Percentiles rank a stretch among this genome's conserved stretches.
Evolutionary conservation across 1,139 yeast species (phyloP).

Genomic region (Nakaseomyces sp.): DNA sequence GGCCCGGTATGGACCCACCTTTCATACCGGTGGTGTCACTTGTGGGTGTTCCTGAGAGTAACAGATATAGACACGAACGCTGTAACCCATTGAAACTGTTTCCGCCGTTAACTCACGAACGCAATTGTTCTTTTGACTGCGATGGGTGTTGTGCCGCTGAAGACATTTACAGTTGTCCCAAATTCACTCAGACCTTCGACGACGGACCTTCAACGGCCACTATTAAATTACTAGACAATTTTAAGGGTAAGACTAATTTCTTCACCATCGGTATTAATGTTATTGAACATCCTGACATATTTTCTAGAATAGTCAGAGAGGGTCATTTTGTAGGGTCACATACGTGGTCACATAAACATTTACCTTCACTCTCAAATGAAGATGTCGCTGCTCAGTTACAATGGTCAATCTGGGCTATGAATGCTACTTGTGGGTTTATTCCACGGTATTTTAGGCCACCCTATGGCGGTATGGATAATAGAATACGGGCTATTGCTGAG

Average conservation of each 20-base stretch:
- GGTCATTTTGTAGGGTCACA: conserved; percentile 86
- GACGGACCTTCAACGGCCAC: conserved; percentile 88
- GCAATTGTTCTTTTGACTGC: conserved; percentile 77
- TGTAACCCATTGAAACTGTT: conserved; percentile 37
- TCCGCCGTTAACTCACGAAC: background rate
- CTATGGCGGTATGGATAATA: conserved; percentile 84
- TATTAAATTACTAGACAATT: conserved; percentile 42
- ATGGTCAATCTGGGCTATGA: conserved; percentile 98
- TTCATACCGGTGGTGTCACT: conserved; percentile 71
- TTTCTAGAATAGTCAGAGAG: conserved; percentile 42
- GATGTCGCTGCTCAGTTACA: conserved; percentile 79
- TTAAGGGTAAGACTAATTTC: conserved; percentile 58
- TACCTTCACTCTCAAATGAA: conserved; percentile 70
- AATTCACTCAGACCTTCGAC: conserved; percentile 80
- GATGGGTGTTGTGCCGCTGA: conserved; percentile 64
- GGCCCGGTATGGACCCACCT: conserved; percentile 86
- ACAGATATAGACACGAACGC: conserved; percentile 48
- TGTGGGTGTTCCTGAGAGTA: conserved; percentile 39
- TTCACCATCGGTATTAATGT: conserved; percentile 80
- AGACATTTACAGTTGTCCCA: conserved; percentile 68
- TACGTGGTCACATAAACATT: conserved; percentile 85
- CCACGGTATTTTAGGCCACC: conserved; percentile 97
- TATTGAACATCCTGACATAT: conserved; percentile 66
- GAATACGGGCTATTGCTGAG: conserved; percentile 72
- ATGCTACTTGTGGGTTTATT: conserved; percentile 80